Evolutionary conservation across 768 basidiomycete genomes (phyloP).

Genomic region (Gloeostereum incarnatum): DNA sequence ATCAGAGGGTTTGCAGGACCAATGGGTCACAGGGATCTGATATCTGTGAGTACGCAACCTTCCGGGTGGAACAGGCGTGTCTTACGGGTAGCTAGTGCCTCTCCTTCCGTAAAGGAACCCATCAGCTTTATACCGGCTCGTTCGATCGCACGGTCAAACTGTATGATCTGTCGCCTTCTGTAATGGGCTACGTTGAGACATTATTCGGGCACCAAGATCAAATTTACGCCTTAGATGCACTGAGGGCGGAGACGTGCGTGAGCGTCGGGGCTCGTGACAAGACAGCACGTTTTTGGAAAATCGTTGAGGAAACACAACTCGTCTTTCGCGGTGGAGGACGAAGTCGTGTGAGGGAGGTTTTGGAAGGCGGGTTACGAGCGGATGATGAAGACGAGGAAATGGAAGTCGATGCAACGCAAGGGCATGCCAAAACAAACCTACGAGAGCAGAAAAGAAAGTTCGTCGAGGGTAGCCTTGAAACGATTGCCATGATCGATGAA

Average conservation of each 20-base stretch:
- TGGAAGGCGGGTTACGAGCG: conserved; percentile 67
- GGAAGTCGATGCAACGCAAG: conserved; percentile 17
- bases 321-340: conserved; percentile 95
- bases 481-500: conserved; percentile 94
- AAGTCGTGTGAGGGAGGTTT: conserved; percentile 67
- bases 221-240: conserved; percentile 66
- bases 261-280: conserved; percentile 88
- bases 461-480: conserved; percentile 87
- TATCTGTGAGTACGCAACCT: conserved; percentile 20
- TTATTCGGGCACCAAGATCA: conserved; percentile 95
- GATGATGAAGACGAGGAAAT: conserved; percentile 39
- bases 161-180: conserved; percentile 62
- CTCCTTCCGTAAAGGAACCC: conserved; percentile 69
- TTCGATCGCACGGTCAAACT: conserved; percentile 88
- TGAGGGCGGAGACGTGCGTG: conserved; percentile 77
- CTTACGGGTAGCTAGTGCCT: conserved; percentile 34
- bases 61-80: background rate
- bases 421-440: conserved; percentile 20
- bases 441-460: conserved; percentile 39
- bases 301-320: conserved; percentile 88
- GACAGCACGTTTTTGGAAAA: conserved; percentile 93
- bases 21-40: conserved; percentile 44
- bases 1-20: conserved; percentile 75
- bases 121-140: conserved; percentile 68
- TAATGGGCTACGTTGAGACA: conserved; percentile 92